Percentiles rank a stretch among this genome's conserved stretches.
These are phyloP conservation scores for bread wheat (Triticum aestivum) DNA, from an alignment of 176 grass and related monocot genomes.

Conservation along the genomic window IWGSC_CS_RefSeq_v2.1 NC_057811.1:485027695-485028194, in stretches of 20 bases:
- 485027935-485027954: slow-evolving; percentile 12
- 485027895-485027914: neutral
- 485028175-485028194: neutral
- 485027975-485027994: neutral
- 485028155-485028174: neutral
- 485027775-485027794: slow-evolving; percentile 27
- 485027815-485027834: slow-evolving; percentile 28
- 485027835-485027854: neutral
- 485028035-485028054: slow-evolving; percentile 1
- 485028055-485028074: neutral
- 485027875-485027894: neutral
- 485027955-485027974: slow-evolving; percentile 11
- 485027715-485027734: neutral
- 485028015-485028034: neutral
- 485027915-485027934: slow-evolving; percentile 22
- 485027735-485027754: neutral
- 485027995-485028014: too few species aligned
- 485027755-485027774: slow-evolving; percentile 11
- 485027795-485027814: slow-evolving; percentile 24
- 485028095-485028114: neutral
- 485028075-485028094: neutral
- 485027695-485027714: neutral
- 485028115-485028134: neutral
- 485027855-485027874: neutral
- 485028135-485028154: neutral